Conservation (phyloP, 345 rosid genomes). For the Eucalyptus erythrocorys region DNA sequence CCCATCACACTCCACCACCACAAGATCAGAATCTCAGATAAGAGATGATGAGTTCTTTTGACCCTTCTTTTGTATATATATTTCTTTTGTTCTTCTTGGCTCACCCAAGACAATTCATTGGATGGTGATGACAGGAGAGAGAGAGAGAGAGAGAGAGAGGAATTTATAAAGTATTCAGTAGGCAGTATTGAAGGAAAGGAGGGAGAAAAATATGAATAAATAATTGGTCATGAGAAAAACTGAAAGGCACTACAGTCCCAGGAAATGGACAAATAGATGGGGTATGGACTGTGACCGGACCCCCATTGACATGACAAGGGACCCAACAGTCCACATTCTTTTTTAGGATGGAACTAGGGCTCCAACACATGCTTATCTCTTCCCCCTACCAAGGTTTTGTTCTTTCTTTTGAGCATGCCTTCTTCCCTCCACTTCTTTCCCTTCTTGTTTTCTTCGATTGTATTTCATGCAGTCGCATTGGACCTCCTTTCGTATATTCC, state of each 20-base stretch:
- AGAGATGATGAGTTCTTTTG: slow-evolving; percentile 13
- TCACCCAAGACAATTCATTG: slow-evolving; percentile 10
- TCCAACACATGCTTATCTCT: slow-evolving; percentile 25
- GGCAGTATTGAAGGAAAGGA: background rate
- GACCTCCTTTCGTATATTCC: background rate
- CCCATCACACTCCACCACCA: slow-evolving; percentile 45
- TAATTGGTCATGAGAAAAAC: background rate
- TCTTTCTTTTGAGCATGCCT: background rate
- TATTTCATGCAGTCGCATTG: background rate
- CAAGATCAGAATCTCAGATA: slow-evolving; percentile 45
- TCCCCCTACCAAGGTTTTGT: background rate
- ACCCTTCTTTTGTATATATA: slow-evolving; percentile 1
- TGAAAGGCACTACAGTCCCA: background rate
- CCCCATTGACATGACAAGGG: slow-evolving; percentile 31
- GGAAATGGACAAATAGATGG: slow-evolving; percentile 16
- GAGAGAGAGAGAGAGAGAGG: background rate
- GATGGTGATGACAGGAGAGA: background rate
- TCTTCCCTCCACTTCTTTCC: background rate
- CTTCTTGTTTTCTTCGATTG: background rate
- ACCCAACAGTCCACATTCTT: slow-evolving; percentile 1
- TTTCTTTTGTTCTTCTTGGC: background rate
- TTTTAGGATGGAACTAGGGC: slow-evolving; percentile 11
- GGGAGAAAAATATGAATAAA: background rate
- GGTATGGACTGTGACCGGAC: slow-evolving; percentile 13
- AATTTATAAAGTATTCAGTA: background rate